Evolutionary conservation across 2,329 filamentous ascomycete species (phyloP).

Genomic region (Epichloe aotearoae): DNA sequence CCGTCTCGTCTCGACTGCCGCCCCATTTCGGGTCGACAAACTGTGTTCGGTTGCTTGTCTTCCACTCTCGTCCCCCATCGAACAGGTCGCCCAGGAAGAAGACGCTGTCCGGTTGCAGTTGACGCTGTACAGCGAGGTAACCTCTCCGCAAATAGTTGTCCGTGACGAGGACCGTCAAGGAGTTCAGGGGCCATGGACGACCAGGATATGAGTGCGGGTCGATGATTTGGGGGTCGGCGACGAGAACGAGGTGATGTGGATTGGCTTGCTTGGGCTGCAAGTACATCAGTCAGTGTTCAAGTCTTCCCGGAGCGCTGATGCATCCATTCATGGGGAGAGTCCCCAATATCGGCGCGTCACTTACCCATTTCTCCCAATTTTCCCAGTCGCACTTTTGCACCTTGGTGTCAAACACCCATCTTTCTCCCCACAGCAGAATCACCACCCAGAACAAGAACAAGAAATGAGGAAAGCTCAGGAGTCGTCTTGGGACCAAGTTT

Average conservation of each 20-base stretch:
- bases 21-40: constrained; percentile 49
- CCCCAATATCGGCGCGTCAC: constrained; percentile 12
- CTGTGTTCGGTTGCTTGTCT: constrained; percentile 44
- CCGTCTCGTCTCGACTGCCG: constrained; percentile 33
- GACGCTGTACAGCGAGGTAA: constrained; percentile 63
- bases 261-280: constrained; percentile 60
- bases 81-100: constrained; percentile 92
- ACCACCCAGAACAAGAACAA: constrained; percentile 63
- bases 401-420: constrained; percentile 58
- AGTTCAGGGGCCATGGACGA: constrained; percentile 47
- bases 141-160: constrained; percentile 82
- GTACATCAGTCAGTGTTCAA: neutral
- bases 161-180: constrained; percentile 48
- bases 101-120: constrained; percentile 71
- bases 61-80: constrained; percentile 93
- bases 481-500: constrained; percentile 36
- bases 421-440: constrained; percentile 73
- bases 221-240: constrained; percentile 84
- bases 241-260: constrained; percentile 72
- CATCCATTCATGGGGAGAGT: too few relatives aligned
- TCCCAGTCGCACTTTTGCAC: constrained; percentile 68
- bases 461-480: constrained; percentile 51
- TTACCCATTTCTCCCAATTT: constrained; percentile 86
- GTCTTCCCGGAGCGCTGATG: too few relatives aligned
- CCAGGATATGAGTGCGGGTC: constrained; percentile 92